These are phyloP conservation scores for Micractinium conductrix DNA, from an alignment of 139 green algal species.

Conservation along the genomic window DNA sequence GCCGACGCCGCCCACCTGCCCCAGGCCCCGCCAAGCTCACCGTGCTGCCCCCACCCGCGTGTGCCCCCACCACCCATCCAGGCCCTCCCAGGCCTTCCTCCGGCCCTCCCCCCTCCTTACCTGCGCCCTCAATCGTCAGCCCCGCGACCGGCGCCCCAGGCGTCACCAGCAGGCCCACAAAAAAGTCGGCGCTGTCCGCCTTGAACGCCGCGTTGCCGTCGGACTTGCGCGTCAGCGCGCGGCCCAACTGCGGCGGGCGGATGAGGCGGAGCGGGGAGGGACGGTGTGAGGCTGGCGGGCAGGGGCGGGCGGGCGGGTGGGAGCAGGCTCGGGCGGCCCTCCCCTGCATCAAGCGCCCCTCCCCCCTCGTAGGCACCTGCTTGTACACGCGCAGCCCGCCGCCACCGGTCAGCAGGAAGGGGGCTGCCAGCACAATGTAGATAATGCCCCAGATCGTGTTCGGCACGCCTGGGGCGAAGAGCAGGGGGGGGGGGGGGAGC, in stretches of 20 bases:
- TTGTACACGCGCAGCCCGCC: conserved; percentile 37
- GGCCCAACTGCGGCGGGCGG: no score
- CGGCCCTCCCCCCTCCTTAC: background rate
- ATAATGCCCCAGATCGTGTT: conserved; percentile 51
- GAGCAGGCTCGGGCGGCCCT: no score
- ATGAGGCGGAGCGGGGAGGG: no score
- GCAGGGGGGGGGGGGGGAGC: background rate
- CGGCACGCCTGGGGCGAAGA: conserved; percentile 1
- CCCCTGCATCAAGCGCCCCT: no score
- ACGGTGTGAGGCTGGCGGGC: no score
- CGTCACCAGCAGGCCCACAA: conserved; percentile 52
- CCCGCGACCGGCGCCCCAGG: conserved; percentile 42
- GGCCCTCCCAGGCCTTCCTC: background rate
- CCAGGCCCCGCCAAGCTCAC: background rate
- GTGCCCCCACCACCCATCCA: background rate
- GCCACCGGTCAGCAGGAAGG: conserved; percentile 43
- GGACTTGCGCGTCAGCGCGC: background rate
- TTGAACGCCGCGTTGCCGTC: background rate
- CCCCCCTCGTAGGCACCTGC: background rate
- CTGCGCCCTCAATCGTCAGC: conserved; percentile 40
- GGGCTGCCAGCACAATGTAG: conserved; percentile 46
- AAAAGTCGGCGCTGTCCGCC: conserved; percentile 11
- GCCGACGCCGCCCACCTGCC: no score
- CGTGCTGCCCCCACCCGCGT: background rate
- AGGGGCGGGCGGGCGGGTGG: no score